Conservation (phyloP, 768 basidiomycete genomes). For the Hygrophorus russula region DNA sequence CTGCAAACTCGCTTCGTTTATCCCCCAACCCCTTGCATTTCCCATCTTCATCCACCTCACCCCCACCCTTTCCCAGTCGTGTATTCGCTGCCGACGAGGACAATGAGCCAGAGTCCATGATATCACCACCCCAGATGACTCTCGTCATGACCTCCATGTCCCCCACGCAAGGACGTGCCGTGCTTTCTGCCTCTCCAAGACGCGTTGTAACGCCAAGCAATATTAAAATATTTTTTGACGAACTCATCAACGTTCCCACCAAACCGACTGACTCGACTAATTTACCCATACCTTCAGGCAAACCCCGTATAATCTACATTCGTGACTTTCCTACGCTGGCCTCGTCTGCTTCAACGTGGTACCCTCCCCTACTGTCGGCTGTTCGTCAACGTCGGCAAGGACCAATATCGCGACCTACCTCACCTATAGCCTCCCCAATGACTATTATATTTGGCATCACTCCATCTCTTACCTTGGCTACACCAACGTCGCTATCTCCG, state of each 20-base stretch:
- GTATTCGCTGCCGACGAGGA: conserved; percentile 35
- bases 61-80: conserved; percentile 10
- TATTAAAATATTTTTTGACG: conserved; percentile 64
- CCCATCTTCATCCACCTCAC: conserved; percentile 16
- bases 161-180: conserved; percentile 24
- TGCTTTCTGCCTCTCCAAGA: conserved; percentile 30
- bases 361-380: conserved; percentile 64
- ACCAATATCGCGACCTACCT: conserved; percentile 43
- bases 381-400: conserved; percentile 70
- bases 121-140: conserved; percentile 28
- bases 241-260: conserved; percentile 55
- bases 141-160: conserved; percentile 30
- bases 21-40: conserved; percentile 73
- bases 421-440: conserved; percentile 58
- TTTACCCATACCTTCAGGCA: conserved; percentile 17
- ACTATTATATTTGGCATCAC: conserved; percentile 84
- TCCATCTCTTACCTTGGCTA: conserved; percentile 54
- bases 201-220: conserved; percentile 39
- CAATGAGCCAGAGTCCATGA: conserved; percentile 24
- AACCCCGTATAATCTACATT: conserved; percentile 73
- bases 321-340: conserved; percentile 75
- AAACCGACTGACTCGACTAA: conserved; percentile 14
- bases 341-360: conserved; percentile 65
- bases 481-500: conserved; percentile 14
- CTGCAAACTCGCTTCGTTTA: conserved; percentile 57